Evolutionary conservation across 192 early-diverging fungal species (phyloP), one percentile per base, ranked within the genome.

Genomic region (Geranomyces michiganensis): DNA sequence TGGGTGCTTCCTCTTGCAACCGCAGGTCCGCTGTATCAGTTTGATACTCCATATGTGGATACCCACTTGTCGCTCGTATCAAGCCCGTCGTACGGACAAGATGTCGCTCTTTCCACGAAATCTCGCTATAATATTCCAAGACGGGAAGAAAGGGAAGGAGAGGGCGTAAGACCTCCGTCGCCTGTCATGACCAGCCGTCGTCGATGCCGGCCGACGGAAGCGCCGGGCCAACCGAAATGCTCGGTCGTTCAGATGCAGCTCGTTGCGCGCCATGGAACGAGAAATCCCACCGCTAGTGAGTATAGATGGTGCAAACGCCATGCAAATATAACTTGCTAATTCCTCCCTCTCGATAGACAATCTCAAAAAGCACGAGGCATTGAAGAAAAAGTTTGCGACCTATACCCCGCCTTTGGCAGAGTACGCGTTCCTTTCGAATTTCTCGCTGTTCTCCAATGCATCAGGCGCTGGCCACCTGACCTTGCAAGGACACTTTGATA

Each of bases 201-300:
- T 3, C 51, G 51, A 26, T 53, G 51, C 24, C n/a, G 51, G 51
- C 36, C 36, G 10, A 41, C 36, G 36, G 24, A 53, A 7, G 3
- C 58, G 58, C 19, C 22, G 2, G 29, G 6, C 31, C 26, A 7
- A 17, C 17, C 62, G 3, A 41, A 15, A 41, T 64, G 62, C 36
- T 8, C 32, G 32, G 62, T 64, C 62, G 27, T 44, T 36, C 32
- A 64, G 13, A 29, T 64, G 1, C 62, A 64, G 41, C 44, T 64
- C n/a, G n/a, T 64, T 26, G 62, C 62, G 1, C 33, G 62, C 9
- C 62, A 64, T 45, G 62, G 62, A 14, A 64, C 62, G 21, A 19
- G 62, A n/a, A 64, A 64, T 61, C 79, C 70, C 63, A 74, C 76
- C 78, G 70, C 22, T 4, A 17, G 58, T 60, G 29, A 17, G 58